Evolutionary conservation across 495 filamentous ascomycete species (phyloP), one percentile per base, ranked within the genome.

Genomic region (Bombardia bombarda): DNA sequence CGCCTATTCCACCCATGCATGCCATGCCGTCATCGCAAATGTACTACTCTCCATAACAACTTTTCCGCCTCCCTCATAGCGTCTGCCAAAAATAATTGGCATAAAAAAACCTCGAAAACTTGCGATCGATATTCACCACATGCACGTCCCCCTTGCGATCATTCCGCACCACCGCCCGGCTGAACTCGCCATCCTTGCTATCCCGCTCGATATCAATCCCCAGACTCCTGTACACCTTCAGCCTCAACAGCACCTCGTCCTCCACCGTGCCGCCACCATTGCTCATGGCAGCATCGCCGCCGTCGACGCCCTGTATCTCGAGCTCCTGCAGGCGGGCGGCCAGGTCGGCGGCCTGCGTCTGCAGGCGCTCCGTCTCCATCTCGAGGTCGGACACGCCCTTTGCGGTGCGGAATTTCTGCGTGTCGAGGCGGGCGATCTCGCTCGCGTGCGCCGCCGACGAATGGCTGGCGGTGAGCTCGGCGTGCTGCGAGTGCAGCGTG

Each of bases 11-110:
- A n/a, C n/a, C n/a, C n/a, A n/a, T n/a, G n/a, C n/a, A n/a, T n/a
- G n/a, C n/a, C n/a, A n/a, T n/a, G n/a, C n/a, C n/a, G n/a, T n/a
- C n/a, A n/a, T n/a, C n/a, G n/a, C n/a, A n/a, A n/a, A n/a, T n/a
- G n/a, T n/a, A n/a, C n/a, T n/a, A n/a, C n/a, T n/a, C n/a, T n/a
- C n/a, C n/a, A n/a, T n/a, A n/a, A n/a, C n/a, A n/a, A n/a, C n/a
- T n/a, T n/a, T n/a, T n/a, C n/a, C n/a, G n/a, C n/a, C n/a, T n/a
- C n/a, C 40, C 6, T 38, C 33, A 45, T 1, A 94, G 73, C n/a
- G 74, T 86, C 55, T 83, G 77, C 92, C 92, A 98, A 55, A 98
- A 90, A 53, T 95, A 94, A 53, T 95, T 92, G 19, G 89, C 83
- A 58, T 98, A 96, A 60, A 93, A 97, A 64, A 83, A 88, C 42